Percentiles rank a stretch among this genome's conserved stretches.
phyloP scores from a whole-genome alignment of 345 rosid species.

The Nasturtium officinale region DNA sequence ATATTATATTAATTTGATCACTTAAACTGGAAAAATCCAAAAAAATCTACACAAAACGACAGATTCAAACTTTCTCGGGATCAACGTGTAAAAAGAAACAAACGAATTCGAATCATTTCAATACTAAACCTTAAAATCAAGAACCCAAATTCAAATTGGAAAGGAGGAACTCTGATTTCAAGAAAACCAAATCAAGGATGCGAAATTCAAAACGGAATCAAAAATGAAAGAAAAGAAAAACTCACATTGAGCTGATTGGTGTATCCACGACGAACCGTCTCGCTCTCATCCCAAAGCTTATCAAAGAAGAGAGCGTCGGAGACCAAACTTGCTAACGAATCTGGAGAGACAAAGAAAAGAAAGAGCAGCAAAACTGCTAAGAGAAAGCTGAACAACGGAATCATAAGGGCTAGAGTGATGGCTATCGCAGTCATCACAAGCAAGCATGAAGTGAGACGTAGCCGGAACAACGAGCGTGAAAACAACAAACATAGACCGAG shows the following conservation, averaged over 20 bases:
- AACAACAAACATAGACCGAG: slow-evolving; percentile 73
- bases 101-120: not conserved
- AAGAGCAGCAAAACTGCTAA: slow-evolving; percentile 67
- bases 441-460: slow-evolving; percentile 76
- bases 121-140: not conserved
- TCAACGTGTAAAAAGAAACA: not conserved
- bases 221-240: not conserved
- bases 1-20: not conserved
- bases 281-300: slow-evolving; percentile 90
- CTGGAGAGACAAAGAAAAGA: slow-evolving; percentile 71
- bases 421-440: slow-evolving; percentile 75
- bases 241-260: slow-evolving; percentile 81
- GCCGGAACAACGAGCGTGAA: slow-evolving; percentile 68
- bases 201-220: not conserved
- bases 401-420: slow-evolving; percentile 73
- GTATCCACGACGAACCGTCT: slow-evolving; percentile 69
- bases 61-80: not conserved
- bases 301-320: slow-evolving; percentile 80
- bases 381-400: slow-evolving; percentile 75
- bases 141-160: slow-evolving; percentile 20
- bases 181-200: slow-evolving; percentile 3
- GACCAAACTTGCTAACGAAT: slow-evolving; percentile 67
- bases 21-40: not conserved
- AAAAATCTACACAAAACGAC: slow-evolving; percentile 16
- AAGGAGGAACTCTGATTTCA: slow-evolving; percentile 5